Evolutionary conservation across 108 stramenopile species (phyloP).

Genomic region (Skeletonema costatum): DNA sequence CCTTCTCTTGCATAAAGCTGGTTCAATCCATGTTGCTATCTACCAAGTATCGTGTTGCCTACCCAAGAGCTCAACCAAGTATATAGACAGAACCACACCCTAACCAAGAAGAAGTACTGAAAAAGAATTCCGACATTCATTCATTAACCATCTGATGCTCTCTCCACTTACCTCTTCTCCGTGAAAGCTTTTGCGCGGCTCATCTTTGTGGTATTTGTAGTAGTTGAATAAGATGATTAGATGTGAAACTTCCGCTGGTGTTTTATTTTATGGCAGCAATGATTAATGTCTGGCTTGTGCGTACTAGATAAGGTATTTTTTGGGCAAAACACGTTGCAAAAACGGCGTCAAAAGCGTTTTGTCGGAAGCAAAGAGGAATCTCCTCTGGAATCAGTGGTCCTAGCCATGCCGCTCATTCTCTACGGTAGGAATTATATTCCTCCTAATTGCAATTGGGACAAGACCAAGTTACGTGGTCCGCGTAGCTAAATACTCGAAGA

Average conservation of each 20-base stretch:
- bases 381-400: background rate
- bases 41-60: background rate
- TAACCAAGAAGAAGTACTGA: background rate
- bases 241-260: background rate
- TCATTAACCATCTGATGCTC: background rate
- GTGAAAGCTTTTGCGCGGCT: slow-evolving; percentile 1
- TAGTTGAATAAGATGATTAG: background rate
- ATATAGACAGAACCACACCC: background rate
- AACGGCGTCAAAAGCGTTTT: too few species aligned
- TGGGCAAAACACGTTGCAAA: background rate
- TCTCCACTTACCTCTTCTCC: background rate
- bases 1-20: background rate
- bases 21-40: background rate
- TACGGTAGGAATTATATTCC: background rate
- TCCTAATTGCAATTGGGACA: background rate
- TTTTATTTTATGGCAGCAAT: background rate
- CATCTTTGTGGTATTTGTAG: background rate
- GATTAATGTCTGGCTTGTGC: background rate
- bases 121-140: background rate
- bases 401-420: too few species aligned
- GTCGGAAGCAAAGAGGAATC: background rate
- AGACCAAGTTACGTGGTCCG: background rate
- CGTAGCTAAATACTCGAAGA: too few species aligned
- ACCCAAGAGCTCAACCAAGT: background rate
- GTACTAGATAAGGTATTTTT: background rate